Percentiles rank a stretch among this genome's conserved stretches.
phyloP scores from a whole-genome alignment of 2,329 filamentous ascomycete species.

The Xylaria sp. region DNA sequence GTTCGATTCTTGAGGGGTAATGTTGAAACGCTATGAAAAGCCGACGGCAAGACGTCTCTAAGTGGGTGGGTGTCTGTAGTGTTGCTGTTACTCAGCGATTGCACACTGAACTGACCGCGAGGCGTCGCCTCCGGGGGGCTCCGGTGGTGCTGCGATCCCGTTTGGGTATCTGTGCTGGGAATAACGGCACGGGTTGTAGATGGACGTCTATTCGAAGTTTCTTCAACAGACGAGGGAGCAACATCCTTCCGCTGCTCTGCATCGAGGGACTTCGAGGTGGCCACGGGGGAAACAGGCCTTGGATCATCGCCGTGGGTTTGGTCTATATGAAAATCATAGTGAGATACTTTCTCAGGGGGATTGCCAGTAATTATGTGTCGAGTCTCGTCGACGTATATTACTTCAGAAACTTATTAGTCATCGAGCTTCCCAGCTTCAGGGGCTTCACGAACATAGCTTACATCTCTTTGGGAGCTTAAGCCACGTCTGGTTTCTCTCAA shows the following conservation, averaged over 20 bases:
- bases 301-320: conserved; percentile 16
- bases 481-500: conserved; percentile 37
- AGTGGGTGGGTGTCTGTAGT: conserved; percentile 12
- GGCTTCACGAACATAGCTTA: conserved; percentile 15
- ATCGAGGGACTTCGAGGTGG: conserved; percentile 5
- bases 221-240: not conserved
- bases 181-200: conserved; percentile 3
- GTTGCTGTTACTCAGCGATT: conserved; percentile 1
- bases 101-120: conserved; percentile 12
- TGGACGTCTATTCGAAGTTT: conserved; percentile 1
- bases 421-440: not conserved
- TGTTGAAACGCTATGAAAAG: conserved; percentile 23
- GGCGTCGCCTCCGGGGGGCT: conserved; percentile 7
- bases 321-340: conserved; percentile 25
- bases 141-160: conserved; percentile 7
- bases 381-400: conserved; percentile 39
- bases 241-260: conserved; percentile 2
- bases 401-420: conserved; percentile 25
- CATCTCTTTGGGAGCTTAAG: conserved; percentile 32
- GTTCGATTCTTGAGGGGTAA: conserved; percentile 38
- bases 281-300: conserved; percentile 16
- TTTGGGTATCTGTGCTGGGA: conserved; percentile 2
- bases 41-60: conserved; percentile 16
- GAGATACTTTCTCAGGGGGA: conserved; percentile 25
- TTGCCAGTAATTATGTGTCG: conserved; percentile 28